phyloP scores from a whole-genome alignment of 768 basidiomycete genomes.

The Leccinum barrowsii region DNA sequence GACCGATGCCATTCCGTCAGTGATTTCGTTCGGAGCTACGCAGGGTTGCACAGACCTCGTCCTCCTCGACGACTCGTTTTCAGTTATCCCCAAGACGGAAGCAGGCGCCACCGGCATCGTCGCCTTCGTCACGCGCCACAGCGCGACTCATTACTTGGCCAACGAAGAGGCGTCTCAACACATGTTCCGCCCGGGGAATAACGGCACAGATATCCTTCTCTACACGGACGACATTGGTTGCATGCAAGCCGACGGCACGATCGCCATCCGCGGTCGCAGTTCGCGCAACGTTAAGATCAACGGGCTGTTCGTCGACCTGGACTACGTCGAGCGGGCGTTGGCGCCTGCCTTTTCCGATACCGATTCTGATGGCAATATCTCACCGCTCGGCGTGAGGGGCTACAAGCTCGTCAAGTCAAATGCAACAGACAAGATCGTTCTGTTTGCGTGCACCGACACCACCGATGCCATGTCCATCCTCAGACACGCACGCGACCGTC shows the following conservation, averaged over 20 bases:
- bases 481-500: conserved; percentile 21
- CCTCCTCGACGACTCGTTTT: conserved; percentile 23
- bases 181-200: conserved; percentile 27
- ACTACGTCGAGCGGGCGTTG: conserved; percentile 27
- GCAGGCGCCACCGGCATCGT: conserved; percentile 28
- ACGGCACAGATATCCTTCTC: conserved; percentile 20
- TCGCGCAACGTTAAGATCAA: conserved; percentile 31
- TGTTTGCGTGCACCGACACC: conserved; percentile 19
- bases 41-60: conserved; percentile 29
- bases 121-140: conserved; percentile 24
- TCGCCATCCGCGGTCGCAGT: conserved; percentile 26
- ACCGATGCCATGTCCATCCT: conserved; percentile 21
- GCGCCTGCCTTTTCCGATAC: conserved; percentile 22
- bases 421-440: conserved; percentile 24
- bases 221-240: conserved; percentile 30
- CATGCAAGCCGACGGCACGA: conserved; percentile 27
- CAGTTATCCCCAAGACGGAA: conserved; percentile 18
- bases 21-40: conserved; percentile 26
- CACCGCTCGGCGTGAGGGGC: conserved; percentile 13
- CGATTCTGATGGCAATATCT: background rate
- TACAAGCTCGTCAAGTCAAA: conserved; percentile 30
- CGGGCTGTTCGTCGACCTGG: conserved; percentile 28
- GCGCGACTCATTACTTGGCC: conserved; percentile 27
- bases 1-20: conserved; percentile 22
- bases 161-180: conserved; percentile 26